phyloP scores from a whole-genome alignment of 495 filamentous ascomycete genomes.

The Neurospora sp. region DNA sequence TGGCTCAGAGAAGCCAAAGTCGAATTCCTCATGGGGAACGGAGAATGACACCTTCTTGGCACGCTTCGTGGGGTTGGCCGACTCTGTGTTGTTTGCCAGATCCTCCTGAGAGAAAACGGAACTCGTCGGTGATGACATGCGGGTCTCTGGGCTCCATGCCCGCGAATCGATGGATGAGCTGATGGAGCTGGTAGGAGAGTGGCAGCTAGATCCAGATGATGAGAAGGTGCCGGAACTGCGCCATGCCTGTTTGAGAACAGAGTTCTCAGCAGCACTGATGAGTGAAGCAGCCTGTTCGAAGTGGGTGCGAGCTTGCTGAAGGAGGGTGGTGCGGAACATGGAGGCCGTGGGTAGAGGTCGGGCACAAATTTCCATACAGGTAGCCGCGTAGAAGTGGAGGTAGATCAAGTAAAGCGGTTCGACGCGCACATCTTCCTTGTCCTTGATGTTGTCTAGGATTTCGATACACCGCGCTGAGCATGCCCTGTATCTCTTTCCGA shows the following conservation, averaged over 20 bases:
- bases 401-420: slow-evolving; percentile 43
- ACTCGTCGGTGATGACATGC: slow-evolving; percentile 32
- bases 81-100: slow-evolving; percentile 12
- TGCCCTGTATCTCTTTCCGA: slow-evolving; percentile 33
- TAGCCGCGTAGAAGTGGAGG: slow-evolving; percentile 44
- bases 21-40: slow-evolving; percentile 25
- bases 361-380: slow-evolving; percentile 42
- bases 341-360: slow-evolving; percentile 30
- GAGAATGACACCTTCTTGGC: slow-evolving; percentile 46
- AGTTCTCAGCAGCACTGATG: slow-evolving; percentile 29
- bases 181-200: slow-evolving; percentile 35
- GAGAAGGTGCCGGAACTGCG: slow-evolving; percentile 23
- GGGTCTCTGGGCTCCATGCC: slow-evolving; percentile 29
- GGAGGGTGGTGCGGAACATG: slow-evolving; percentile 32
- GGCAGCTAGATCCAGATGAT: slow-evolving; percentile 29
- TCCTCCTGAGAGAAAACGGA: slow-evolving; percentile 34
- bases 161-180: slow-evolving; percentile 39
- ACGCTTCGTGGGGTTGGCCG: slow-evolving; percentile 22
- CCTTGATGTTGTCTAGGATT: slow-evolving; percentile 34
- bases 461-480: slow-evolving; percentile 37
- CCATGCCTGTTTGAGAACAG: slow-evolving; percentile 21
- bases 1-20: slow-evolving; percentile 27
- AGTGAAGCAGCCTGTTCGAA: slow-evolving; percentile 35
- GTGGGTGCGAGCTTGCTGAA: slow-evolving; percentile 37
- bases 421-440: slow-evolving; percentile 19